Evolutionary conservation across 2,329 filamentous ascomycete genomes (phyloP).

Genomic region (Monilinia laxa): DNA sequence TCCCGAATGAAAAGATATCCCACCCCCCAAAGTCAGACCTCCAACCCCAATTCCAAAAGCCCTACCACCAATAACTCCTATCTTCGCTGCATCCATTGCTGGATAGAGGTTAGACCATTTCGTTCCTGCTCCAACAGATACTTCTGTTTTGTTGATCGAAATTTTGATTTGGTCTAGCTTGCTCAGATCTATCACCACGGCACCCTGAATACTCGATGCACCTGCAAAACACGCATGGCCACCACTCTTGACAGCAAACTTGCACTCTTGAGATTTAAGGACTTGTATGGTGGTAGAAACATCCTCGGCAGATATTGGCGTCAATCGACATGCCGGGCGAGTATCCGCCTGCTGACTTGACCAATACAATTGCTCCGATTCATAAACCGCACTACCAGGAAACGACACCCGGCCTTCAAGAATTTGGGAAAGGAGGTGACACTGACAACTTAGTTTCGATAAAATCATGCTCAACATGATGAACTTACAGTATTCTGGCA

Average conservation of each 20-base stretch:
- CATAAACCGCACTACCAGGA: slow-evolving; percentile 26
- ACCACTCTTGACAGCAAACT: slow-evolving; percentile 34
- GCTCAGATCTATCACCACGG: slow-evolving; percentile 51
- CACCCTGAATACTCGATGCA: slow-evolving; percentile 51
- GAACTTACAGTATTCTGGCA: background rate
- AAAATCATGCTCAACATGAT: background rate
- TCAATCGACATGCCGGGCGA: slow-evolving; percentile 31
- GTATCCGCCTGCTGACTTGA: slow-evolving; percentile 28
- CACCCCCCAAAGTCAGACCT: slow-evolving; percentile 31
- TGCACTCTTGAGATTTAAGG: slow-evolving; percentile 25
- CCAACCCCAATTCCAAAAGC: slow-evolving; percentile 33
- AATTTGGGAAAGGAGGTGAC: background rate
- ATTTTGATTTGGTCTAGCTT: slow-evolving; percentile 34
- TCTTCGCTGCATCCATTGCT: slow-evolving; percentile 32
- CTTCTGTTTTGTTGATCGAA: slow-evolving; percentile 36
- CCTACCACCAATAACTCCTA: slow-evolving; percentile 44
- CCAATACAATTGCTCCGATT: slow-evolving; percentile 40
- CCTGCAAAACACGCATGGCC: slow-evolving; percentile 42
- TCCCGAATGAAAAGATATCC: slow-evolving; percentile 31
- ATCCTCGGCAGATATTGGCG: slow-evolving; percentile 27
- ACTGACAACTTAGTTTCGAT: background rate
- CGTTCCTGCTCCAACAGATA: slow-evolving; percentile 42
- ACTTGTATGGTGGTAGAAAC: slow-evolving; percentile 29
- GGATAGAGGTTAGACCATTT: slow-evolving; percentile 41
- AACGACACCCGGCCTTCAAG: slow-evolving; percentile 29